Base-by-base conservation (phyloP, 2,329 filamentous ascomycete species). In the Tolypocladium ovalisporum region DNA sequence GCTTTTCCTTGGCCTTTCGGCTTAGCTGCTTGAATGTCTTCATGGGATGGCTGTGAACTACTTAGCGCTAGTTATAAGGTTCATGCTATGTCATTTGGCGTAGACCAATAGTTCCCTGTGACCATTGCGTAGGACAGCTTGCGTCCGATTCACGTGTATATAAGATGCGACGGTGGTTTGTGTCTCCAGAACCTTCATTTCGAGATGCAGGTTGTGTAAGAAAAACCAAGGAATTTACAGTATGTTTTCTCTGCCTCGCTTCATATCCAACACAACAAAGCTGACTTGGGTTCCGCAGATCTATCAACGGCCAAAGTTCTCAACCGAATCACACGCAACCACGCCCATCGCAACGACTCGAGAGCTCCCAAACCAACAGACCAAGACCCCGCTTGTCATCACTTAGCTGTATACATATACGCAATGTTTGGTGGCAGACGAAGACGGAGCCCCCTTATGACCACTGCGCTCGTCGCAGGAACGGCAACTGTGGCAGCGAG, bases 341-440 rank as follows among this genome's bases (percentile, higher is more conserved):
- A 39, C 36, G 15, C 7, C 4, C 36, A 19, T 39, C 8, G 7
- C 36, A 19, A 19, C 36, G 15, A 39, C 8, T 17, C 7, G 8
- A 9, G 7, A 19, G 36, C 36, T 39, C 36, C 1, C 15, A 19
- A 39, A 1, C 5, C 12, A 2, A 39, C 15, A 39, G 17, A n/a
- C 36, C 6, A 2, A 39, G 8, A 6, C 36, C 8, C 36, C 6
- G 36, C 17, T 13, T 19, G 8, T 17, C 4, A 17, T 17, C 22
- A 27, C 22, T 12, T 6, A 17, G 24, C 42, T 5, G 42, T 22
- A 27, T 13, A 42, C 22, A 24, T 10, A 2, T 13, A 52, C 44
- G 36, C 39, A 39, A 57, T 57, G 56, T 57, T 57, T 34, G 56
- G 56, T 12, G n/a, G n/a, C n/a, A 10, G 52, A 55, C 24, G 56